Conservation (phyloP, 139 green algal species). For the Chlamydomonas sp. region DNA sequence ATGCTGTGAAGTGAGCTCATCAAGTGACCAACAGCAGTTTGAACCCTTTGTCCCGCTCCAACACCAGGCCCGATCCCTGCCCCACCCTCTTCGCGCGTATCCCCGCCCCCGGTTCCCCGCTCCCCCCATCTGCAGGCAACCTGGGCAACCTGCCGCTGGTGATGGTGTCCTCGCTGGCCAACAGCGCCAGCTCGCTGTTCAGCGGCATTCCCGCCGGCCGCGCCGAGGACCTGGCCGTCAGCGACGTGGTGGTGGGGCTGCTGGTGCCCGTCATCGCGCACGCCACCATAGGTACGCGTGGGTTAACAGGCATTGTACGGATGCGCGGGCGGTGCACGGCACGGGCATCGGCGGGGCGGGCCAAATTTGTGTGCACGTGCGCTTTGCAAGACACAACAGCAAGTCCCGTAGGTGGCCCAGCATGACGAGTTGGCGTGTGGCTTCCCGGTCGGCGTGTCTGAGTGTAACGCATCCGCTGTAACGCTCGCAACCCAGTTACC, state of each 20-base stretch:
- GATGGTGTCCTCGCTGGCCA: slow-evolving; percentile 39
- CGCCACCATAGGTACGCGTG: slow-evolving; percentile 21
- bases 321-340: no score
- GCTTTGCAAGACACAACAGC: no score
- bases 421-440: no score
- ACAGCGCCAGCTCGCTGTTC: slow-evolving; percentile 15
- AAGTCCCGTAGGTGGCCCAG: no score
- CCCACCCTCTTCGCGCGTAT: neutral
- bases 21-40: no score
- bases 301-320: no score
- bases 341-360: no score
- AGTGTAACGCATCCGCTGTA: neutral
- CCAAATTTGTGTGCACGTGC: no score
- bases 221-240: slow-evolving; percentile 39
- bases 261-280: slow-evolving; percentile 20
- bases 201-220: slow-evolving; percentile 4
- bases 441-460: no score
- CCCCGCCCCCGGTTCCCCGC: neutral
- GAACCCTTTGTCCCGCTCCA: neutral
- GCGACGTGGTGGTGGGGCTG: slow-evolving; percentile 40
- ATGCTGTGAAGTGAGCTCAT: no score
- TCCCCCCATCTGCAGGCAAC: slow-evolving; percentile 24
- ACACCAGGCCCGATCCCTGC: neutral
- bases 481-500: neutral
- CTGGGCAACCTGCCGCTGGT: slow-evolving; percentile 49